Evolutionary conservation across 768 basidiomycete genomes (phyloP).

Genomic region (Leccinum disarticulatum): DNA sequence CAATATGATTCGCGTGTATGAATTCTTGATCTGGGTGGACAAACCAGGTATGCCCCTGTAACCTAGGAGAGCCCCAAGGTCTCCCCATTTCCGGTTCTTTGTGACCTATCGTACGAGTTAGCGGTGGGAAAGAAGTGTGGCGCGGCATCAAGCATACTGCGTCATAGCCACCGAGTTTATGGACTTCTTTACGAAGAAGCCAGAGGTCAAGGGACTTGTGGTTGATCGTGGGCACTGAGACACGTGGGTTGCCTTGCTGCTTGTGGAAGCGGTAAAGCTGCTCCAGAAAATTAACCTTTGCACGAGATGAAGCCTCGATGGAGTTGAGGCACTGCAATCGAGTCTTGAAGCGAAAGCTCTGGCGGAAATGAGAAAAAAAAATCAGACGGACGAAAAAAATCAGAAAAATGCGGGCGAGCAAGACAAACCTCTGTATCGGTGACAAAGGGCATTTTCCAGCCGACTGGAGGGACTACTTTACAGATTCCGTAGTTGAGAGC

Average conservation of each 20-base stretch:
- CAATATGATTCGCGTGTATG: constrained; percentile 87
- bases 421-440: constrained; percentile 86
- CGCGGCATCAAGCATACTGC: constrained; percentile 51
- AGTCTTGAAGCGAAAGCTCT: constrained; percentile 93
- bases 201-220: constrained; percentile 92
- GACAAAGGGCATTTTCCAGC: constrained; percentile 95
- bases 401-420: constrained; percentile 25
- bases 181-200: constrained; percentile 90
- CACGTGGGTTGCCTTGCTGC: constrained; percentile 88
- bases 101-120: constrained; percentile 60
- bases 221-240: constrained; percentile 93
- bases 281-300: constrained; percentile 96
- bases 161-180: constrained; percentile 84
- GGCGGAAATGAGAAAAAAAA: constrained; percentile 25
- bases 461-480: constrained; percentile 91
- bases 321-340: constrained; percentile 93
- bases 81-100: constrained; percentile 82
- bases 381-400: constrained; percentile 21
- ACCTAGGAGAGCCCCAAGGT: constrained; percentile 78
- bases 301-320: constrained; percentile 94
- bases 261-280: constrained; percentile 96
- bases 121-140: constrained; percentile 22
- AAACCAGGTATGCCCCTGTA: constrained; percentile 82
- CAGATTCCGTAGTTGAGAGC: constrained; percentile 86
- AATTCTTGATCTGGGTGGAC: constrained; percentile 84